phyloP scores from a whole-genome alignment of 2,329 filamentous ascomycete species.

The Arthrobotrys musiformis region DNA sequence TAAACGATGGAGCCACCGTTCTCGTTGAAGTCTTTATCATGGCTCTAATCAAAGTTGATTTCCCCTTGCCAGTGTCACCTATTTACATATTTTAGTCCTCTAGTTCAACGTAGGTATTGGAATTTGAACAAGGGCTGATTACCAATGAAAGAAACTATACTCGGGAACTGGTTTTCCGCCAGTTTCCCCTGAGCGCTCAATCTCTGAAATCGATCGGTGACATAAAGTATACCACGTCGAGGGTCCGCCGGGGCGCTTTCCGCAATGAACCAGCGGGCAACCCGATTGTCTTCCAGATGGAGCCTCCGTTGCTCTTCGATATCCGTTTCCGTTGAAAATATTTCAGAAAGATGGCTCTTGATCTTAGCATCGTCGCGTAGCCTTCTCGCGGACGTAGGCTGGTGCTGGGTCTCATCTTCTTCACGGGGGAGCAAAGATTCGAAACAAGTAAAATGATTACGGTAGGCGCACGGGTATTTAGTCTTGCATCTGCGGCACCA shows the following conservation, averaged over 20 bases:
- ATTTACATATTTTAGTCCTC: too few relatives aligned
- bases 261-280: not conserved
- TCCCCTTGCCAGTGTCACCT: slow-evolving; percentile 7
- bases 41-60: slow-evolving; percentile 11
- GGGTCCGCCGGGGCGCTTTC: not conserved
- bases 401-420: not conserved
- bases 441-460: not conserved
- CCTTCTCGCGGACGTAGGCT: not conserved
- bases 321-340: not conserved
- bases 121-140: too few relatives aligned
- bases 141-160: slow-evolving; percentile 30
- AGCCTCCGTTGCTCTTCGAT: not conserved
- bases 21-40: slow-evolving; percentile 2
- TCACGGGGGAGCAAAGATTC: not conserved
- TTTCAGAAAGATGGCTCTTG: not conserved
- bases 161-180: slow-evolving; percentile 17
- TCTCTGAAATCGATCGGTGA: not conserved
- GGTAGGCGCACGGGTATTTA: not conserved
- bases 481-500: not conserved
- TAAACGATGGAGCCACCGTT: not conserved
- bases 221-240: not conserved
- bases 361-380: not conserved
- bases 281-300: not conserved
- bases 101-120: too few relatives aligned
- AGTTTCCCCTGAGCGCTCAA: not conserved